These are phyloP conservation scores for Colletotrichum sp. DNA, from an alignment of 2,329 filamentous ascomycete species.

Conservation along the genomic window DNA sequence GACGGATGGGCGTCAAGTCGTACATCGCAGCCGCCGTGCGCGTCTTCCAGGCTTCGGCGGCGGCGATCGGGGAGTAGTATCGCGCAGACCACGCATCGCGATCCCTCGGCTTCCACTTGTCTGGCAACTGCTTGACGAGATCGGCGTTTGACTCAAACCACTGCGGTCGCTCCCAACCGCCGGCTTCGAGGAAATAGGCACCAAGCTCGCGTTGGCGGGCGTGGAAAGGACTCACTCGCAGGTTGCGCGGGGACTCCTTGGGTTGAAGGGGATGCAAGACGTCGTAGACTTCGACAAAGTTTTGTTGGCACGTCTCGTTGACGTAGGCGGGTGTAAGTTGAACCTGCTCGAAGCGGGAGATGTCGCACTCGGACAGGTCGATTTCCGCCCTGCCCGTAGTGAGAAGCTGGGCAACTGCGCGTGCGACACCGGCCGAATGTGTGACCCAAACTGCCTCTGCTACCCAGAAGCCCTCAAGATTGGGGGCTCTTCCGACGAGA, in stretches of 20 bases:
- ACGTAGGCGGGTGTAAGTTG: conserved; percentile 63
- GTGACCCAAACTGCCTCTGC: conserved; percentile 73
- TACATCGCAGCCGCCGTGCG: conserved; percentile 67
- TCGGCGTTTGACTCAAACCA: conserved; percentile 65
- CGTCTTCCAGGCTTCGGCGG: conserved; percentile 69
- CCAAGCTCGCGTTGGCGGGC: conserved; percentile 58
- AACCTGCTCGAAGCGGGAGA: conserved; percentile 66
- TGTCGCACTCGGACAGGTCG: conserved; percentile 64
- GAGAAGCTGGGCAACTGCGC: conserved; percentile 63
- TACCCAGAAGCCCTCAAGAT: conserved; percentile 66
- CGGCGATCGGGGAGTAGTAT: conserved; percentile 63
- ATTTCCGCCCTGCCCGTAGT: conserved; percentile 60
- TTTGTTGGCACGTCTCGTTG: conserved; percentile 62
- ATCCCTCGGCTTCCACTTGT: conserved; percentile 57
- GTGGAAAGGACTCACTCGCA: conserved; percentile 65
- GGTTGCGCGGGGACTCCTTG: conserved; percentile 59
- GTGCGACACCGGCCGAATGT: conserved; percentile 67
- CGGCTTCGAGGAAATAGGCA: conserved; percentile 63
- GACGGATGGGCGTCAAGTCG: conserved; percentile 65
- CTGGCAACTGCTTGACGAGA: conserved; percentile 55
- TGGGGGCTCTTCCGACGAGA: conserved; percentile 62
- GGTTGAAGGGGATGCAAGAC: conserved; percentile 67
- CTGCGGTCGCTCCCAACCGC: conserved; percentile 67
- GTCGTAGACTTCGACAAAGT: conserved; percentile 70
- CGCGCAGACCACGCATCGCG: conserved; percentile 64